Evolutionary conservation across 139 green algal species (phyloP), one percentile per base, ranked within the genome.

Genomic region (Gonium pectorale): DNA sequence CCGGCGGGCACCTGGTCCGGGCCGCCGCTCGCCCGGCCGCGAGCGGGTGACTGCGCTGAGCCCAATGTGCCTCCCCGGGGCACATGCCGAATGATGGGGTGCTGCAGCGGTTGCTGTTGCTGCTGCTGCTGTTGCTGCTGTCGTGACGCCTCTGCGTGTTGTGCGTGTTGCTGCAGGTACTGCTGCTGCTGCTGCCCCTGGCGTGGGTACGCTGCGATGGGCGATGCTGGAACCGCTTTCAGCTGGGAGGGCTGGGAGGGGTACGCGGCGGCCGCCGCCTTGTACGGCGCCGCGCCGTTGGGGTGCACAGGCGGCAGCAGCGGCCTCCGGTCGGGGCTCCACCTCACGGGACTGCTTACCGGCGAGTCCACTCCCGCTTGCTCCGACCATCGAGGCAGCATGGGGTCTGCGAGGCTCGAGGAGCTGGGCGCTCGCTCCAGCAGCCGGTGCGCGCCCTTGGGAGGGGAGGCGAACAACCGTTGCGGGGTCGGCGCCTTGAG

Each of bases 361-460:
- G 75, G 75, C 27, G 75, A 84, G 5, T 74, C 78, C 44, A 84
- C 31, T n/a, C n/a, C n/a, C n/a, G n/a, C n/a, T 26, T 84, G 78
- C 38, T 84, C 78, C 0, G 62, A 52, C 78, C 78, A 84, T 7
- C 60, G 29, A 2, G 78, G 78, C 63, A 84, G 44, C 62, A 69
- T 17, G 4, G 78, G 49, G 19, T 84, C 78, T 1, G 21, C 46
- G 22, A 84, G 26, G 46, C 62, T 75, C 26, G 46, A 75, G 24
- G 62, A 52, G 43, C 62, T 71, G 43, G 43, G 63, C n/a, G 38
- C 66, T 21, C 63, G 62, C 19, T 66, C 56, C 75, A 83, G 59
- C 73, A 17, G 26, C 26, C 77, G 41, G 2, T 22, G 60, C 0
- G 43, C 60, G 19, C 41, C 62, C 33, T 74, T 74, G 44, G 78